Evolutionary conservation across 768 basidiomycete species (phyloP), one percentile per base, ranked within the genome.

Genomic region (Mycena polygramma): DNA sequence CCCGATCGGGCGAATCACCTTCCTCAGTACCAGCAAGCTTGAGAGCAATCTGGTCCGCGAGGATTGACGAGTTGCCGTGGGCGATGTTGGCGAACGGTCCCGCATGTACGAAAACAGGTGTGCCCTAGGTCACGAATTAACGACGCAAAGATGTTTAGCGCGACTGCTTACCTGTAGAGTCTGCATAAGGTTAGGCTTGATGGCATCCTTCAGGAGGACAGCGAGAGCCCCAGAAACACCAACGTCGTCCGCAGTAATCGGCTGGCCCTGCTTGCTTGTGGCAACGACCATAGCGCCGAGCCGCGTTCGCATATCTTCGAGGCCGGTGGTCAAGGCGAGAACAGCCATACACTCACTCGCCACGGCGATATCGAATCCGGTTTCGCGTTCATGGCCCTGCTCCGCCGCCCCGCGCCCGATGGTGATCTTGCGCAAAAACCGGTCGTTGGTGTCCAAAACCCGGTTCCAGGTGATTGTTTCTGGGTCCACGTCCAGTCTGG

Each of bases 11-110:
- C 2, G 89, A 83, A 76, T 98, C 97, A 64, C 97, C 97, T 72
- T 94, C 89, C 79, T 99, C 98, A 19, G 93, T 93, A 68, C 97
- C 97, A 20, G 96, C 97, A 30, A 99, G 91, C 83, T 99, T 99
- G 75, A 99, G 88, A 39, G 97, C 97, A 63, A 99, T 91, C 63
- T 92, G 91, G 80, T 99, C 97, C n/a, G 97, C 97, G 69, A 99
- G 89, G 80, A 99, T 97, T 48, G 97, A 99, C 1, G 97, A 98
- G 83, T 99, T 99, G 54, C 96, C 95, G 77, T 99, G 97, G 1
- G 97, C 97, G 71, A 99, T 99, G 86, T 99, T 99, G 73, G 97
- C 97, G 79, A 99, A 99, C 35, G 97, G 98, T 63, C 97, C 97
- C 6, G 97, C 97, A 79, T 99, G 97, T 7, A 99, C 98, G 77